These are phyloP conservation scores for Malus sieversii DNA, from an alignment of 306 rosid genomes.

Conservation along the genomic window DNA sequence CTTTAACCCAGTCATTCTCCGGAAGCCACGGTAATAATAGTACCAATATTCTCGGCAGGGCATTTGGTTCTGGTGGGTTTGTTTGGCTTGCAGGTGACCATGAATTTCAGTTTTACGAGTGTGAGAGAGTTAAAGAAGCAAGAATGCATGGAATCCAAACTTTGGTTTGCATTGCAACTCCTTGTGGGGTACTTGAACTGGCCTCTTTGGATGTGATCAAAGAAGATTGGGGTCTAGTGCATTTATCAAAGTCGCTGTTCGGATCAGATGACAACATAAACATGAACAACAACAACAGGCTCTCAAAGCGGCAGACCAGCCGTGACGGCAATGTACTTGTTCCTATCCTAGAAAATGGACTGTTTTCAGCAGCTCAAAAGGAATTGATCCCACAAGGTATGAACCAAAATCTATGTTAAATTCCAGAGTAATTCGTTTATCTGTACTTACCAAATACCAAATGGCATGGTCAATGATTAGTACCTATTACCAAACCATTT, in stretches of 20 bases:
- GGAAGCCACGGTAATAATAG: background rate
- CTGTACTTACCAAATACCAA: background rate
- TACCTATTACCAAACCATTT: too few relatives aligned
- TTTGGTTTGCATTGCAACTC: conserved; percentile 25
- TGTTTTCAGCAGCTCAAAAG: background rate
- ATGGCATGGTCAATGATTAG: too few relatives aligned
- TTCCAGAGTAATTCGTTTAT: background rate
- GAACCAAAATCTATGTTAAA: background rate
- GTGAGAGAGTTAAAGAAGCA: conserved; percentile 40
- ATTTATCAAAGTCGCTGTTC: conserved; percentile 21
- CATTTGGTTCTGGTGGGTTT: conserved; percentile 23
- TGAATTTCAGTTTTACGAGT: conserved; percentile 21
- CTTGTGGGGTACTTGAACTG: conserved; percentile 35
- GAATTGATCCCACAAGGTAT: background rate
- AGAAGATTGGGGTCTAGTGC: conserved; percentile 26
- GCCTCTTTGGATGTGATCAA: conserved; percentile 26
- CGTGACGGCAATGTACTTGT: background rate
- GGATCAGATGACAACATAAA: background rate
- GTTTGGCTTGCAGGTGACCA: conserved; percentile 30
- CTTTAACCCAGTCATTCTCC: conserved; percentile 2
- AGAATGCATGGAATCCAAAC: conserved; percentile 29
- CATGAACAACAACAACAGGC: too few relatives aligned
- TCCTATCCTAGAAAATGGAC: background rate
- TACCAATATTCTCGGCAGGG: conserved; percentile 1
- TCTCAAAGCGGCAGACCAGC: background rate